These are phyloP conservation scores for Coniochaeta pulveracea DNA, from an alignment of 2,329 filamentous ascomycete genomes.

Conservation along the genomic window DNA sequence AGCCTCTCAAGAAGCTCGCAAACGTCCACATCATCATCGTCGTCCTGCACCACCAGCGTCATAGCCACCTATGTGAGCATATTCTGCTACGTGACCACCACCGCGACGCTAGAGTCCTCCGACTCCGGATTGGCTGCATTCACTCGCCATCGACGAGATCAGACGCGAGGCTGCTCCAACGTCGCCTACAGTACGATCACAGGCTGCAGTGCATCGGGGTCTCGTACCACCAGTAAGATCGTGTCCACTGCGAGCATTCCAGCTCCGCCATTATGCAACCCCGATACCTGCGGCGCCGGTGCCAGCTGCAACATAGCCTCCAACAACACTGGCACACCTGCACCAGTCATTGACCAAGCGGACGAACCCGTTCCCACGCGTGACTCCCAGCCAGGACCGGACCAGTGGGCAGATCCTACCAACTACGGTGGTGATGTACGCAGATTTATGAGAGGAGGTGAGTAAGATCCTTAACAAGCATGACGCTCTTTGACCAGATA, in stretches of 20 bases:
- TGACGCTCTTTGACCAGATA: too few relatives aligned
- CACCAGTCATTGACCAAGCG: not conserved
- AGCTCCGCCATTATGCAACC: not conserved
- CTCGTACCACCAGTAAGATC: not conserved
- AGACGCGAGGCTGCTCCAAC: not conserved
- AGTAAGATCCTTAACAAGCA: too few relatives aligned
- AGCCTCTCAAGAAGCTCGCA: not conserved
- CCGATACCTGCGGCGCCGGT: not conserved
- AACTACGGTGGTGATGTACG: not conserved
- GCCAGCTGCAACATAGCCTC: not conserved
- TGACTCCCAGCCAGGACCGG: not conserved
- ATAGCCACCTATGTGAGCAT: slow-evolving; percentile 1
- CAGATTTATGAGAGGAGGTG: slow-evolving; percentile 1
- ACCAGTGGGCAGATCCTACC: not conserved
- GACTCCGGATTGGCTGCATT: not conserved
- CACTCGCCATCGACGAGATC: not conserved
- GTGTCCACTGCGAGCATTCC: not conserved
- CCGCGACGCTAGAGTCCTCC: too few relatives aligned
- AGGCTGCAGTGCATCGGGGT: not conserved
- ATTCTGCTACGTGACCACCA: not conserved
- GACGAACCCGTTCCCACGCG: not conserved
- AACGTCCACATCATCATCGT: not conserved
- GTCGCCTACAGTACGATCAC: not conserved
- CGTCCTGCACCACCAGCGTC: not conserved
- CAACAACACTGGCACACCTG: not conserved